Base-by-base conservation (phyloP, 2,329 filamentous ascomycete genomes). In the Colletotrichum cereale region DNA sequence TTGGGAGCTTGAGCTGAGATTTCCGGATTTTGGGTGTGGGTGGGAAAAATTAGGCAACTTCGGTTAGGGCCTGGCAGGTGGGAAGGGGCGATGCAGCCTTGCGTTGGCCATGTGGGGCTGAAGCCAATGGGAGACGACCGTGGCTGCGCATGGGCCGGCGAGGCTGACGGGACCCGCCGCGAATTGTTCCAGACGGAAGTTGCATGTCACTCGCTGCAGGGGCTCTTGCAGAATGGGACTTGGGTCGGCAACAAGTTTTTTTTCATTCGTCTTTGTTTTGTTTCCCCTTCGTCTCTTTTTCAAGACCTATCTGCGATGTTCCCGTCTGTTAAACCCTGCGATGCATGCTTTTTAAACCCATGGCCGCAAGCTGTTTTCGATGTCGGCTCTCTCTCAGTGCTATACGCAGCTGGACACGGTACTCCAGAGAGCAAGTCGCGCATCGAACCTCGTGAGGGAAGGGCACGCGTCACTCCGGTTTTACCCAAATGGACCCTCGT, bases 11-110 rank as follows among this genome's bases (percentile, higher is more conserved):
- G 61, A 67, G 24, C 31, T 60, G 78, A 82, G 81, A 80, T 38
- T 82, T 82, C 79, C 78, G 79, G 83, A 79, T 82, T 62, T 62
- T 50, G 58, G 40, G 58, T 62, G 58, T 62, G 58, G 58, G 58
- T 62, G 58, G 47, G 34, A 62, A 62, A 62, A 62, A 62, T 50
- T 62, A 62, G 58, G 29, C 48, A 61, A 47, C 58, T 61, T 47
- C 52, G 52, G 40, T 58, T 44, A 63, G 61, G 61, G 52, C 52
- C 38, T 60, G 29, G 47, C 36, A 40, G 58, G 42, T 50, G 65
- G 57, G 61, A 60, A 31, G 58, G 40, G 34, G 36, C 29, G 36
- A 11, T 24, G 48, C 61, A 69, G 66, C 66, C 66, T 70, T 55
- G 71, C 56, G 55, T 24, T 12, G 18, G 10, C 8, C 6, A 34